Evolutionary conservation across 2,329 filamentous ascomycete species (phyloP).

Genomic region (Sclerotinia trifoliorum): DNA sequence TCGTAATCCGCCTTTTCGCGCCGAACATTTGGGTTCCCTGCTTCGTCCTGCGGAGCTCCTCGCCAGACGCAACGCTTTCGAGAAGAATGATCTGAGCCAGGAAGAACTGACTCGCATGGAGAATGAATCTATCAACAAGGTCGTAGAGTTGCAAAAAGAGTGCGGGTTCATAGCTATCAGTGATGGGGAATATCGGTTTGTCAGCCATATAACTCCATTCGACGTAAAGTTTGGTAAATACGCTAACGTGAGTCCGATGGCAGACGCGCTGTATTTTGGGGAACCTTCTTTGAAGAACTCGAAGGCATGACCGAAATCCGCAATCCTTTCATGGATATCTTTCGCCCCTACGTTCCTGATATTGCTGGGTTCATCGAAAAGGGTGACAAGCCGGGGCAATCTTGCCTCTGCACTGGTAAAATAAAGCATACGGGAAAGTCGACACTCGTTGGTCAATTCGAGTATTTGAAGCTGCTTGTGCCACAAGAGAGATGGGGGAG

Average conservation of each 20-base stretch:
- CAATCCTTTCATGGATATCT: conserved; percentile 41
- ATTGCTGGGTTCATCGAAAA: conserved; percentile 45
- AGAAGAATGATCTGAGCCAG: conserved; percentile 48
- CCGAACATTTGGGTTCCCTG: conserved; percentile 64
- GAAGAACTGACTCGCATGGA: conserved; percentile 51
- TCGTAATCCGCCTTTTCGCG: conserved; percentile 53
- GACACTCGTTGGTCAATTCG: conserved; percentile 54
- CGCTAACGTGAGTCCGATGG: background rate
- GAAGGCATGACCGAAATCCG: conserved; percentile 36
- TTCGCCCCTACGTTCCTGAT: conserved; percentile 44
- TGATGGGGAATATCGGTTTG: conserved; percentile 54
- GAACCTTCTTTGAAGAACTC: conserved; percentile 37
- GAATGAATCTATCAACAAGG: conserved; percentile 56
- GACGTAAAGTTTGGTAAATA: background rate
- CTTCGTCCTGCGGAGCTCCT: conserved; percentile 59
- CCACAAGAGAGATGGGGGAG: conserved; percentile 61
- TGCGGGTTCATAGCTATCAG: conserved; percentile 56
- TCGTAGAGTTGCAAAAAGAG: conserved; percentile 58
- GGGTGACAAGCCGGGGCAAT: conserved; percentile 48
- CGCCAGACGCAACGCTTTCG: conserved; percentile 53
- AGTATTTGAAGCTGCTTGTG: conserved; percentile 58
- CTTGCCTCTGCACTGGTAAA: conserved; percentile 48
- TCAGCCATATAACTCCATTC: background rate
- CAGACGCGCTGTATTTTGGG: conserved; percentile 37
- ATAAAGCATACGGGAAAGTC: conserved; percentile 48